Evolutionary conservation across 441 rosid species (phyloP), one percentile per base, ranked within the genome.

Genomic region (Populus hybrid): DNA sequence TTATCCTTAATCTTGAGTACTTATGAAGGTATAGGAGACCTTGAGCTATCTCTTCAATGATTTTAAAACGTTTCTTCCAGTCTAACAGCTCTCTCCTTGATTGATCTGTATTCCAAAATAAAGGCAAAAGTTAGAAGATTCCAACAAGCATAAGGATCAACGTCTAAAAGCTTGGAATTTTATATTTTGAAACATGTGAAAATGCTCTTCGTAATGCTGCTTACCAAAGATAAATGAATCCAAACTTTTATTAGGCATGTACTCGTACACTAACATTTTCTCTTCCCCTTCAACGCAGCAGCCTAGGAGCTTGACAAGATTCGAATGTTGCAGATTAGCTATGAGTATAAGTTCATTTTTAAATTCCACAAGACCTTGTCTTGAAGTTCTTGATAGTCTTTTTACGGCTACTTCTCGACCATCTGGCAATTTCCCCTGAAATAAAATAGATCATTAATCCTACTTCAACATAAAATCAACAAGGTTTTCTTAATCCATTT

Each of bases 361-460:
- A 77, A 86, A 88, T 91, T 71, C 91, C 1, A 90, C 91, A 38
- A 88, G 82, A 28, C 76, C 79, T 66, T 71, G 71, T 7, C 88
- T 94, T 63, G 66, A 2, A 89, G 88, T 23, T 92, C 97, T 93
- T 90, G 82, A 9, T 65, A 78, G 84, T 71, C 91, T 88, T 74
- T 88, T 90, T 7, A 88, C 86, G 1, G 91, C 93, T 63, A 88
- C 82, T 45, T 78, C 78, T 65, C 69, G 70, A 9, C 86, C 95
- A 2, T 90, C 89, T 18, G 72, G 76, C 61, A 94, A 78, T 72
- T 64, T 82, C 11, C 93, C 97, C 94, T 91, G 82, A 9, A 65
- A 78, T 38, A 53, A 16, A 4, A 20, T 1, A 7, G 10, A 23
- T 45, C 16, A 11, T 16, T 3, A 33, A 4, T 35, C 56, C 20